Evolutionary conservation across 2,329 filamentous ascomycete species (phyloP).

Genomic region (Magnaporthiopsis incrustans): DNA sequence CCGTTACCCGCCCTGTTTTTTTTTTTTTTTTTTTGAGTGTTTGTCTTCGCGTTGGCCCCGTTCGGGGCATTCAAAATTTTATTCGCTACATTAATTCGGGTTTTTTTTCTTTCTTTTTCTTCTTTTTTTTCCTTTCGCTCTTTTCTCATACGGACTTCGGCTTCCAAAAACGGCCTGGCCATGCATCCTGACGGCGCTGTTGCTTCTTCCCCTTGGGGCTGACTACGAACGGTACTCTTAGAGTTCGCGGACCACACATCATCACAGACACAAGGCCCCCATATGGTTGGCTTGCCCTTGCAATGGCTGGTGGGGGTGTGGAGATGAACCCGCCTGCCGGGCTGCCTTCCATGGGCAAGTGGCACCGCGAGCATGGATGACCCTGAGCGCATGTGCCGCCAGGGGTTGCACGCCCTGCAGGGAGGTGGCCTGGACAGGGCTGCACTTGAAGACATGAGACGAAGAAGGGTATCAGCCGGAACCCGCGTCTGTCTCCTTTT

Average conservation of each 20-base stretch:
- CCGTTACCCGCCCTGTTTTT: neutral
- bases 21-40: no score
- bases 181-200: constrained; percentile 7
- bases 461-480: constrained; percentile 9
- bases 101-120: neutral
- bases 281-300: neutral
- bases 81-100: neutral
- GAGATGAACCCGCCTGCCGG: neutral
- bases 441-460: constrained; percentile 10
- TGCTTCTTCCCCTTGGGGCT: constrained; percentile 6
- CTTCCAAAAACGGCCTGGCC: neutral
- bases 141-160: no score
- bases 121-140: no score
- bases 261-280: neutral
- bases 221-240: no score
- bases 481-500: neutral
- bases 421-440: neutral
- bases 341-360: neutral
- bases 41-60: neutral
- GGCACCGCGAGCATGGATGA: neutral
- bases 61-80: neutral
- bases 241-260: neutral
- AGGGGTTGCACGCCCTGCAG: neutral
- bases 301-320: neutral
- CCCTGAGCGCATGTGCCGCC: neutral